phyloP scores from a whole-genome alignment of 2,329 filamentous ascomycete genomes.

The Diatrype stigma region DNA sequence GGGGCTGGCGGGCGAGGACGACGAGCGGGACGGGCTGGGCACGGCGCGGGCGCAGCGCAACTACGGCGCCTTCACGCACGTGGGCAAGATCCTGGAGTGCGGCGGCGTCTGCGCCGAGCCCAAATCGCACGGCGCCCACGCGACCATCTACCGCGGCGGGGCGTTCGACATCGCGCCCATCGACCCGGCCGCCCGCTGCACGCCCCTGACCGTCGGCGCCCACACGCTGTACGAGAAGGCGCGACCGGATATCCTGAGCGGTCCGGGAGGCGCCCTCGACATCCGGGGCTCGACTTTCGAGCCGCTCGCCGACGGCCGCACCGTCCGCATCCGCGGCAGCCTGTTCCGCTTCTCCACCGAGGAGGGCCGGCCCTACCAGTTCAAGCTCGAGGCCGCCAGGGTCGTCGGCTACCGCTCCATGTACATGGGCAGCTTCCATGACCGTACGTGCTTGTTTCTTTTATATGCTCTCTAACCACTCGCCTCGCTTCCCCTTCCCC shows the following conservation, averaged over 20 bases:
- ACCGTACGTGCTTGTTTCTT: slow-evolving; percentile 32
- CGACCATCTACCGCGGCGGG: slow-evolving; percentile 36
- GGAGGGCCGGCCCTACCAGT: slow-evolving; percentile 31
- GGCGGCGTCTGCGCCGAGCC: slow-evolving; percentile 44
- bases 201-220: slow-evolving; percentile 44
- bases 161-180: slow-evolving; percentile 44
- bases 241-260: slow-evolving; percentile 44
- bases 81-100: slow-evolving; percentile 55
- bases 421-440: slow-evolving; percentile 42
- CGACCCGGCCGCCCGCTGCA: slow-evolving; percentile 36
- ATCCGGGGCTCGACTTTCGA: slow-evolving; percentile 38
- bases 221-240: slow-evolving; percentile 54
- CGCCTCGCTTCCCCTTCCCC: neutral
- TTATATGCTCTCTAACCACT: neutral
- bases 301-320: slow-evolving; percentile 34
- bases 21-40: slow-evolving; percentile 6
- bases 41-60: slow-evolving; percentile 8
- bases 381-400: slow-evolving; percentile 46
- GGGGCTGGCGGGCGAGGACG: slow-evolving; percentile 11
- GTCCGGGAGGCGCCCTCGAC: slow-evolving; percentile 45
- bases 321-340: slow-evolving; percentile 36
- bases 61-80: slow-evolving; percentile 39
- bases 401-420: slow-evolving; percentile 39
- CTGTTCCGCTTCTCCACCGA: slow-evolving; percentile 29
- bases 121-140: slow-evolving; percentile 38